These are phyloP conservation scores for Thermochaetoides thermophila DNA, from an alignment of 495 filamentous ascomycete species.

Conservation along the genomic window DNA sequence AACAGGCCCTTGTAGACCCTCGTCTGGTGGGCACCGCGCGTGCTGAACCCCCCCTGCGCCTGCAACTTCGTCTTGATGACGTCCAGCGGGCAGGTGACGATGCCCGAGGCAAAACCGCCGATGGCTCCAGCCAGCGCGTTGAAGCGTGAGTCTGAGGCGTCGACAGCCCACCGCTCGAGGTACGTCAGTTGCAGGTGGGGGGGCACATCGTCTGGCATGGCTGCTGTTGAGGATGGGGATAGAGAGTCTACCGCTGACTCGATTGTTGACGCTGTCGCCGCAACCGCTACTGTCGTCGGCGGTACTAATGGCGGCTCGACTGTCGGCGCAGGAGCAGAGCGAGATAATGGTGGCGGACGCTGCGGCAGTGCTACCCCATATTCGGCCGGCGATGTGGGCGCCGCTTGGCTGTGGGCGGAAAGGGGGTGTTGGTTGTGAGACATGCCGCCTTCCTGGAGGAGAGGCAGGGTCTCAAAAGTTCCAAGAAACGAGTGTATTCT, in stretches of 20 bases:
- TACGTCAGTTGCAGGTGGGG: too few relatives aligned
- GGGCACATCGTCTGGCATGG: slow-evolving; percentile 23
- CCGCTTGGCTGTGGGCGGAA: slow-evolving; percentile 19
- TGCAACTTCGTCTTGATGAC: slow-evolving; percentile 99
- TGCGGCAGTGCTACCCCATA: slow-evolving; percentile 23
- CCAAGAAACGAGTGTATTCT: slow-evolving; percentile 2
- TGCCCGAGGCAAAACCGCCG: slow-evolving; percentile 78
- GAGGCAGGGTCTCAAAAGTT: slow-evolving; percentile 4
- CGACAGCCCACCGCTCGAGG: slow-evolving; percentile 40
- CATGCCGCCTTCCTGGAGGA: slow-evolving; percentile 25
- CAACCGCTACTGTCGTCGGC: too few relatives aligned
- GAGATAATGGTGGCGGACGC: slow-evolving; percentile 6
- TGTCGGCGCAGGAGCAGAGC: slow-evolving; percentile 3
- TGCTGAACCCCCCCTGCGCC: slow-evolving; percentile 71
- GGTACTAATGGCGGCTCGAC: not conserved
- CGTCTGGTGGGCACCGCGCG: slow-evolving; percentile 28
- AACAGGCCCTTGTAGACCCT: slow-evolving; percentile 69
- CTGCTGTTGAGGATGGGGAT: too few relatives aligned
- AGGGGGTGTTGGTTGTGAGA: slow-evolving; percentile 29
- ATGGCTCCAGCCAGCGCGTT: slow-evolving; percentile 65
- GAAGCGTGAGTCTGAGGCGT: slow-evolving; percentile 35
- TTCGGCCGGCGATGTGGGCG: slow-evolving; percentile 21
- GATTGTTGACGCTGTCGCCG: too few relatives aligned
- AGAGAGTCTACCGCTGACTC: too few relatives aligned
- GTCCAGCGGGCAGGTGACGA: slow-evolving; percentile 94